Base-by-base conservation (phyloP, 2,329 filamentous ascomycete genomes). In the Bisporella sp. region DNA sequence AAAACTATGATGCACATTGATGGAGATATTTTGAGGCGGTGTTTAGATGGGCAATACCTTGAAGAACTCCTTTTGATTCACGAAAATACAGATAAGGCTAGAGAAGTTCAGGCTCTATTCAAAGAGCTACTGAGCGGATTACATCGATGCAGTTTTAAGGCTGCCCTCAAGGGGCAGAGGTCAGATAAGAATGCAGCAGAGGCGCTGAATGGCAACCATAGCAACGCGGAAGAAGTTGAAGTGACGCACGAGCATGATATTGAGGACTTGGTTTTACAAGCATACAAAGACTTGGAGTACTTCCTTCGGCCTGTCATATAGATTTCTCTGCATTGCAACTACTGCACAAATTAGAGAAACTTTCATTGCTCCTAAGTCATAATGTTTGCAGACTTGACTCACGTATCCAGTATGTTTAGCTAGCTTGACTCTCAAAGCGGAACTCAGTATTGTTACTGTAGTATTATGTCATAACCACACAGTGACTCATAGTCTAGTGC, bases 1-100 rank as follows among this genome's bases (percentile, higher is more conserved):
- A 71, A 72, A 37, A 60, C 68, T 29, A 71, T 71, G 52, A 80
- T 81, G 75, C 84, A 88, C 50, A 71, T 89, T 3, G 74, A 89
- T 54, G 85, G 85, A 0, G 82, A 88, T 57, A 69, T 87, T 35
- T 65, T 89, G 41, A 69, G 71, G 52, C 72, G 75, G 5, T 77
- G 82, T 52, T 57, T 82, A 8, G 68, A 76, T 13, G 68, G 63
- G 13, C 69, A 71, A 32, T 66, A 65, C 0, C 59, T 83, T 21
- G 73, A 77, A 57, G 57, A 59, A 31, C 57, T 79, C 11, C 65
- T 75, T 12, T 55, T 41, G 5, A 31, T 57, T 45, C 52, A 54
- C 6, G 29, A 45, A 13, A 48, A 45, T 2, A 53, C 47, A 5
- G 41, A 41, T 13, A 50, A 53, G 21, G 45, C 56, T 5, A 31